These are phyloP conservation scores for Schizothecium vesticola DNA, from an alignment of 495 filamentous ascomycete species.

Conservation along the genomic window DNA sequence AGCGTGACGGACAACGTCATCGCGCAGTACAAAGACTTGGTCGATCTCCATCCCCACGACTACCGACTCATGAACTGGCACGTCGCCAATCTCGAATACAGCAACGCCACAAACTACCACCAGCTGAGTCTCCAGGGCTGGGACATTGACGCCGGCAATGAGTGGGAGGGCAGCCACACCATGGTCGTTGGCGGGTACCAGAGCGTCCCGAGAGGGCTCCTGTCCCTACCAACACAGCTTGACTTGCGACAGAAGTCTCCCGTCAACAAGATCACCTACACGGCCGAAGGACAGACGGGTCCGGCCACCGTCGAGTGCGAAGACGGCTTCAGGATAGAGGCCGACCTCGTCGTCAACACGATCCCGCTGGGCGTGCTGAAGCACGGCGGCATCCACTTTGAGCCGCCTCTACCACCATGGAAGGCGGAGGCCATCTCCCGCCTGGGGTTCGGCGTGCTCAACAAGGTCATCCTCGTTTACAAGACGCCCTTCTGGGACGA, in stretches of 20 bases:
- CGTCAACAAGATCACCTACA: slow-evolving; percentile 67
- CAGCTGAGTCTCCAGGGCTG: slow-evolving; percentile 85
- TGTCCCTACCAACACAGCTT: slow-evolving; percentile 68
- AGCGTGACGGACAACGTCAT: slow-evolving; percentile 86
- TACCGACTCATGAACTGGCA: slow-evolving; percentile 96
- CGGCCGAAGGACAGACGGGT: slow-evolving; percentile 31
- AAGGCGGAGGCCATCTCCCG: slow-evolving; percentile 76
- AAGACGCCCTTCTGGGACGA: slow-evolving; percentile 87
- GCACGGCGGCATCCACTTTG: slow-evolving; percentile 64
- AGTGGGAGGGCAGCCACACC: slow-evolving; percentile 90
- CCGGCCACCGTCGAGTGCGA: slow-evolving; percentile 64
- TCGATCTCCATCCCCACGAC: slow-evolving; percentile 79
- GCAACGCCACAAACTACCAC: slow-evolving; percentile 82
- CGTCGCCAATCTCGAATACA: slow-evolving; percentile 95
- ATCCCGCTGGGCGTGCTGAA: slow-evolving; percentile 89
- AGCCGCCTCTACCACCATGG: slow-evolving; percentile 79
- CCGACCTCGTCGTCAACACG: slow-evolving; percentile 83
- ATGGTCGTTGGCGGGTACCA: slow-evolving; percentile 91
- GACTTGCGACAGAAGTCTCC: slow-evolving; percentile 67
- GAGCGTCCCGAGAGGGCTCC: slow-evolving; percentile 78
- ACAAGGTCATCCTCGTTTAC: slow-evolving; percentile 93
- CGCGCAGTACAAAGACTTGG: slow-evolving; percentile 74
- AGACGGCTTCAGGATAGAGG: slow-evolving; percentile 68
- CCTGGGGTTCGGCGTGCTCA: slow-evolving; percentile 90
- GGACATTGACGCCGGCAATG: slow-evolving; percentile 96